phyloP scores from a whole-genome alignment of 1,284 basidiomycete species.

The Inonotus hispidus region DNA sequence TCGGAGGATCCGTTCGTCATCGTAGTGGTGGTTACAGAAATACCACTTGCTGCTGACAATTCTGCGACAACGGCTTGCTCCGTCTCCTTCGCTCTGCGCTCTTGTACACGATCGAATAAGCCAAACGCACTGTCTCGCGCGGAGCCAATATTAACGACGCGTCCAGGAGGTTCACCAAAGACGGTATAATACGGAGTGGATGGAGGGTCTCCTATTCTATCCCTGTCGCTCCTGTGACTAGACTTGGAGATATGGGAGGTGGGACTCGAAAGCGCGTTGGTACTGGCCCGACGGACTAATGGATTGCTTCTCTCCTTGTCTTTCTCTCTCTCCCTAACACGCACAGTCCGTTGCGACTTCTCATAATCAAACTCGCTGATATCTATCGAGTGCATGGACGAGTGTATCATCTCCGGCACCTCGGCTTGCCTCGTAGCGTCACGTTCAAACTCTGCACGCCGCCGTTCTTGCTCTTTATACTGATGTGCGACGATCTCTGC shows the following conservation, averaged over 20 bases:
- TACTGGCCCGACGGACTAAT: conserved; percentile 11
- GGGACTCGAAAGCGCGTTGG: conserved; percentile 21
- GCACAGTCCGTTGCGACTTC: not conserved
- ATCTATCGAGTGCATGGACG: not conserved
- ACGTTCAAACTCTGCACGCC: conserved; percentile 26
- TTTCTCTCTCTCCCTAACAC: conserved; percentile 10
- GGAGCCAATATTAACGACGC: conserved; percentile 39
- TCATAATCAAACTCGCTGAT: not conserved
- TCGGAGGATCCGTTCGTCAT: not conserved
- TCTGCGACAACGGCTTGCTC: conserved; percentile 14
- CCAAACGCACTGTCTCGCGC: conserved; percentile 33
- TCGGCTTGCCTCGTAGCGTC: conserved; percentile 19
- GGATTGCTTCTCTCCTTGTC: conserved; percentile 10
- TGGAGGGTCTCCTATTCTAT: not conserved
- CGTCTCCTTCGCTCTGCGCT: conserved; percentile 10
- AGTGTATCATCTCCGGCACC: conserved; percentile 14
- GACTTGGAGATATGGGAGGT: conserved; percentile 4
- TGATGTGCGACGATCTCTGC: conserved; percentile 51
- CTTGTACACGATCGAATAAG: conserved; percentile 7
- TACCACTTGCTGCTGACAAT: conserved; percentile 1
- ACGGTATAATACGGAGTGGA: conserved; percentile 49
- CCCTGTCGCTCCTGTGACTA: conserved; percentile 5
- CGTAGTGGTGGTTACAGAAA: not conserved
- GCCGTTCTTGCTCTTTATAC: conserved; percentile 48
- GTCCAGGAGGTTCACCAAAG: conserved; percentile 41